Evolutionary conservation across 202 grass and related monocot genomes (phyloP).

Genomic region (Digitaria exilis): DNA sequence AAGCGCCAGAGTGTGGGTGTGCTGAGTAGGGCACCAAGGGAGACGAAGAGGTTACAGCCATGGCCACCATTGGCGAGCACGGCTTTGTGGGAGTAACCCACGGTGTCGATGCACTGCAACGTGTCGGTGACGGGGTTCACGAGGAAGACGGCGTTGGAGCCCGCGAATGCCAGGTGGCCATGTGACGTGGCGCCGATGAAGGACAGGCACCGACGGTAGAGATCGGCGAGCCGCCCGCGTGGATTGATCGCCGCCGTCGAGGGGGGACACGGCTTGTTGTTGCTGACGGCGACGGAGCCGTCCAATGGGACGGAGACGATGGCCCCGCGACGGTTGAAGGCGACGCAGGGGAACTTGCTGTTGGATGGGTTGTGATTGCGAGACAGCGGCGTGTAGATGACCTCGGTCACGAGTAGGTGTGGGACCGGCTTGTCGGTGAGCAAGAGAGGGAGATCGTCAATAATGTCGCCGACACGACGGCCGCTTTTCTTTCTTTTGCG

Average conservation of each 20-base stretch:
- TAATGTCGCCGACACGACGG: too few relatives aligned
- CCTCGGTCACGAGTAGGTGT: not conserved
- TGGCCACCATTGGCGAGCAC: not conserved
- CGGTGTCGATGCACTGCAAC: not conserved
- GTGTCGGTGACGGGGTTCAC: conserved; percentile 29
- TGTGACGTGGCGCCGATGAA: not conserved
- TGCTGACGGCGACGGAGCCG: not conserved
- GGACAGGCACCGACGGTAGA: not conserved
- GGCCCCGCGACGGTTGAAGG: not conserved
- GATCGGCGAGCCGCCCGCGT: not conserved
- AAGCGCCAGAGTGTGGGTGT: not conserved
- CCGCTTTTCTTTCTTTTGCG: not conserved
- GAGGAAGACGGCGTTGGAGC: not conserved
- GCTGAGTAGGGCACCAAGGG: not conserved
- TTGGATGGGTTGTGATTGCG: not conserved
- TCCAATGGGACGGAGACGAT: conserved; percentile 1
- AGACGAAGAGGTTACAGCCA: not conserved
- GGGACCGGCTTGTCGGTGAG: not conserved
- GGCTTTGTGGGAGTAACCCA: not conserved
- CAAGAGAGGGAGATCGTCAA: not conserved
- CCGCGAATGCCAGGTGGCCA: not conserved
- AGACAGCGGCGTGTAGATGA: not conserved
- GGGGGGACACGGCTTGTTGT: too few relatives aligned
- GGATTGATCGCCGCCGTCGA: not conserved
- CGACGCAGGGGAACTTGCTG: not conserved